A percentile compares a stretch with the other conserved stretches of the same genome.
Conservation (phyloP, 2,329 filamentous ascomycete species). For the Arthrinium phaeospermum region DNA sequence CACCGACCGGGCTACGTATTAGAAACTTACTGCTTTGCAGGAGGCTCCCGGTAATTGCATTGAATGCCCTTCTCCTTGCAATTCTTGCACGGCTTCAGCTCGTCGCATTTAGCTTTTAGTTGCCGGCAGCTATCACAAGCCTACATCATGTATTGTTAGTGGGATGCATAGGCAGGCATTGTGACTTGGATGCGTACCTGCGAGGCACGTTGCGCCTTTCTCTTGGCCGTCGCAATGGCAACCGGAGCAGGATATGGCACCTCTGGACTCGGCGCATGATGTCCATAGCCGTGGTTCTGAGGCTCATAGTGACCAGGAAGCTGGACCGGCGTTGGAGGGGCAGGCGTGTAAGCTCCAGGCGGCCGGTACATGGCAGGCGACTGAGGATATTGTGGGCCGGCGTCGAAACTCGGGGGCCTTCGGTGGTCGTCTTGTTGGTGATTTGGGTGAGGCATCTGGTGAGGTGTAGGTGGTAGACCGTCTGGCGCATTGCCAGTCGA, state of each 20-base stretch:
- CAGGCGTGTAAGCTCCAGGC: conserved; percentile 31
- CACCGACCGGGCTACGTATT: not conserved
- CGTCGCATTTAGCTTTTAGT: conserved; percentile 90
- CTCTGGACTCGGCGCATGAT: conserved; percentile 43
- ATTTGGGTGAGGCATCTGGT: conserved; percentile 41
- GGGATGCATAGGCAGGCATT: conserved; percentile 25
- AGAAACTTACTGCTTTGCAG: conserved; percentile 80
- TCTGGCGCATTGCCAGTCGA: conserved; percentile 53
- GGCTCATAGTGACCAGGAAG: conserved; percentile 39
- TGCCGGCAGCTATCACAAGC: conserved; percentile 90
- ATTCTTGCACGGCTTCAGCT: conserved; percentile 81
- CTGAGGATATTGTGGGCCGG: conserved; percentile 50
- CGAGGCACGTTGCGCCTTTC: conserved; percentile 69
- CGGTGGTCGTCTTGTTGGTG: conserved; percentile 53
- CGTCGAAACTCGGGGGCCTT: conserved; percentile 61
- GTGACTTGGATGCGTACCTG: conserved; percentile 54
- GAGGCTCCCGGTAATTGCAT: conserved; percentile 89
- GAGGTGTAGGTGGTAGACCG: conserved; percentile 42
- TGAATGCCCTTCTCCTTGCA: conserved; percentile 85
- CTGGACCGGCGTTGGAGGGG: conserved; percentile 36
- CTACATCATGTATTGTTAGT: conserved; percentile 47
- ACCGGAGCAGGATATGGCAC: conserved; percentile 33
- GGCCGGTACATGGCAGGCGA: conserved; percentile 44
- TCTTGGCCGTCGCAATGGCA: conserved; percentile 58
- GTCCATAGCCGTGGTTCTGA: conserved; percentile 45